phyloP scores from a whole-genome alignment of 148 eudicot species.

The Dysphania ambrosioides region DNA sequence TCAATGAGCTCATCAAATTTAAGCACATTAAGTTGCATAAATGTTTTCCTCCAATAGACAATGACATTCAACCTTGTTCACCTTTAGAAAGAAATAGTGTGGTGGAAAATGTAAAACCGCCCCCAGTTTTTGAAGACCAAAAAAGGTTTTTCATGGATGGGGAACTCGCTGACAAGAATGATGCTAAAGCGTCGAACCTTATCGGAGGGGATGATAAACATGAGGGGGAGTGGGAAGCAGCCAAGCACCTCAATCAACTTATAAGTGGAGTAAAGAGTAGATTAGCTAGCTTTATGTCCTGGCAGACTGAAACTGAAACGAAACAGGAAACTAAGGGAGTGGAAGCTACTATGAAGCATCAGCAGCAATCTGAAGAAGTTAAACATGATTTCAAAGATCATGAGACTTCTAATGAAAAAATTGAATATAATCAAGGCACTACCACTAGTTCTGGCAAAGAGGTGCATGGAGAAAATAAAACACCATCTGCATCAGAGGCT shows the following conservation, averaged over 20 bases:
- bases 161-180: constrained; percentile 20
- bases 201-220: constrained; percentile 21
- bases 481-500: constrained; percentile 23
- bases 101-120: constrained; percentile 28
- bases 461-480: constrained; percentile 19
- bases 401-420: constrained; percentile 22
- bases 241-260: constrained; percentile 42
- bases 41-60: constrained; percentile 25
- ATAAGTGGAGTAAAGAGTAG: constrained; percentile 39
- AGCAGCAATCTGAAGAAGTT: constrained; percentile 32
- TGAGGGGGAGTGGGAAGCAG: constrained; percentile 50
- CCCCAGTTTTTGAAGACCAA: constrained; percentile 24
- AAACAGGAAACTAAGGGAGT: constrained; percentile 31
- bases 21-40: constrained; percentile 32
- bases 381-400: constrained; percentile 24
- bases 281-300: constrained; percentile 41
- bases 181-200: no score
- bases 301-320: constrained; percentile 39
- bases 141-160: constrained; percentile 21
- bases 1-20: constrained; percentile 27
- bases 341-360: constrained; percentile 26
- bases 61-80: constrained; percentile 23
- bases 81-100: constrained; percentile 31
- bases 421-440: constrained; percentile 26
- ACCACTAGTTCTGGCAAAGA: constrained; percentile 18